phyloP scores from a whole-genome alignment of 2,329 filamentous ascomycete species.

The Fusarium compactum region DNA sequence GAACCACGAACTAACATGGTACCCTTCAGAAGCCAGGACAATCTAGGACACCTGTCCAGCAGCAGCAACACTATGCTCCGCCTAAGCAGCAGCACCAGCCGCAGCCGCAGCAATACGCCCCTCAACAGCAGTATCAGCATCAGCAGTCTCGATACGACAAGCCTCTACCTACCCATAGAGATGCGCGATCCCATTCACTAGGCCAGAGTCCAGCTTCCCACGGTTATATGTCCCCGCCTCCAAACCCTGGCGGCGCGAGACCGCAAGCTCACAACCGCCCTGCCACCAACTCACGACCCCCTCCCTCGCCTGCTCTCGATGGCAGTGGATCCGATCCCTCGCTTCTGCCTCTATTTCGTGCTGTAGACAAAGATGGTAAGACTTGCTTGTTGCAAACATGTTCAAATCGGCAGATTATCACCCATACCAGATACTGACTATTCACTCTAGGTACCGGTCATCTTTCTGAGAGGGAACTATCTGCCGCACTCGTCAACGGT shows the following conservation, averaged over 20 bases:
- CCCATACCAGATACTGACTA: conserved; percentile 12
- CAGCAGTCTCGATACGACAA: conserved; percentile 62
- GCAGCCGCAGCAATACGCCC: neutral
- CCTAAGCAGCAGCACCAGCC: conserved; percentile 39
- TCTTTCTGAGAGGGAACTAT: conserved; percentile 87
- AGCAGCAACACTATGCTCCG: conserved; percentile 50
- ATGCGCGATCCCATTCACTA: conserved; percentile 45
- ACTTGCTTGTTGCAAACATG: conserved; percentile 16
- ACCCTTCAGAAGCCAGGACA: conserved; percentile 54
- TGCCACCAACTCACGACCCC: conserved; percentile 70
- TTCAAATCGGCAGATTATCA: neutral
- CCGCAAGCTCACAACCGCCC: conserved; percentile 62
- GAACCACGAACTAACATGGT: conserved; percentile 33
- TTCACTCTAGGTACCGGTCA: conserved; percentile 73
- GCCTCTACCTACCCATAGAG: conserved; percentile 55
- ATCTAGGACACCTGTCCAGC: conserved; percentile 46
- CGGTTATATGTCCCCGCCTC: conserved; percentile 65
- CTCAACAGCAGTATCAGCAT: conserved; percentile 42
- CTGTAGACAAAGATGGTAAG: conserved; percentile 86
- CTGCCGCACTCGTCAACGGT: conserved; percentile 92
- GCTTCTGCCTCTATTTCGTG: conserved; percentile 86
- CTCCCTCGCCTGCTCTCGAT: conserved; percentile 71
- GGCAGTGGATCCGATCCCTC: conserved; percentile 62
- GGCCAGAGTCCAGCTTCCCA: conserved; percentile 50
- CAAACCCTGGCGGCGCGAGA: conserved; percentile 57